Evolutionary conservation across 2,329 filamentous ascomycete species (phyloP).

Genomic region (Arthroderma sp.): DNA sequence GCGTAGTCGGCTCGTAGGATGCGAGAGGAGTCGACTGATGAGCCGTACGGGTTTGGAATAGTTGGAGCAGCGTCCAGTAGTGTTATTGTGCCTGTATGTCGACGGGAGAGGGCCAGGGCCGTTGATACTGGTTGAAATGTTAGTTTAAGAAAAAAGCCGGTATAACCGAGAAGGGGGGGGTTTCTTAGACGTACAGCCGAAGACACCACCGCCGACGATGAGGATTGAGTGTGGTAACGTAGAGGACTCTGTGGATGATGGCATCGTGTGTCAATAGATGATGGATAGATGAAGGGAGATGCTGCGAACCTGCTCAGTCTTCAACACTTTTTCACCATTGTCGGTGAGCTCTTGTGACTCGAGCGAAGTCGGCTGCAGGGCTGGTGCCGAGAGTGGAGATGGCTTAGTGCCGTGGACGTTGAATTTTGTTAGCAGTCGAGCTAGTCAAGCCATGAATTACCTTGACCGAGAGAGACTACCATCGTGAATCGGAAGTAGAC

Average conservation of each 20-base stretch:
- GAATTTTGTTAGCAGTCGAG: too few species aligned
- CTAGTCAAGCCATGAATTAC: too few species aligned
- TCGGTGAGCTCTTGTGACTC: not conserved
- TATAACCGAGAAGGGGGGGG: not conserved
- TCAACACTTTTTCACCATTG: too few species aligned
- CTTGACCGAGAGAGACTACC: too few species aligned
- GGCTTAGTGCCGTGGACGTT: not conserved
- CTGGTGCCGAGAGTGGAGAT: not conserved
- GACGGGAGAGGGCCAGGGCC: conserved; percentile 56
- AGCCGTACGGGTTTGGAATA: conserved; percentile 48
- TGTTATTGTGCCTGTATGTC: conserved; percentile 41
- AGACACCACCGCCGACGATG: conserved; percentile 34
- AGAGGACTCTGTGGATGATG: not conserved
- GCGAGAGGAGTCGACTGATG: conserved; percentile 49
- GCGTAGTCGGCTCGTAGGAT: conserved; percentile 68
- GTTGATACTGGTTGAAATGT: conserved; percentile 40
- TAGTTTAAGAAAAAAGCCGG: too few species aligned
- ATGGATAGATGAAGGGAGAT: not conserved
- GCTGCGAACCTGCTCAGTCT: not conserved
- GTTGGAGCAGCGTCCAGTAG: conserved; percentile 44
- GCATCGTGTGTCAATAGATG: not conserved
- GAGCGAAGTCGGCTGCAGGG: not conserved
- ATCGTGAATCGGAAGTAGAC: too few species aligned
- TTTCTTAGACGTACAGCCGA: conserved; percentile 32
- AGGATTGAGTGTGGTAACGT: conserved; percentile 27